Evolutionary conservation across 1,139 yeast genomes (phyloP).

Genomic region (Lodderomyces oxycetoniae): DNA sequence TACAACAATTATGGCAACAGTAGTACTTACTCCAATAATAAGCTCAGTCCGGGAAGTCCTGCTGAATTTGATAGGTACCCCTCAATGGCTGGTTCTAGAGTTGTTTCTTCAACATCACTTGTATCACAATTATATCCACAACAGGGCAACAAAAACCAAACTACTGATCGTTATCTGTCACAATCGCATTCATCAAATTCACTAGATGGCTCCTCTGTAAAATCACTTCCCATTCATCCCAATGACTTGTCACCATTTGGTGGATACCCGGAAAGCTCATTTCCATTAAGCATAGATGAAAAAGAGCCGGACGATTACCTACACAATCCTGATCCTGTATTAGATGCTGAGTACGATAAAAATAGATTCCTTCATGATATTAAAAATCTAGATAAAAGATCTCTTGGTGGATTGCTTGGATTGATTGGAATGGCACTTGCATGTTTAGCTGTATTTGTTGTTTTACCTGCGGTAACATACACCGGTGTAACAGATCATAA

Average conservation of each 20-base stretch:
- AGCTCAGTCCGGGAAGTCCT: constrained; percentile 28
- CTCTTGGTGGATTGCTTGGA: constrained; percentile 59
- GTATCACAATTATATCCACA: constrained; percentile 22
- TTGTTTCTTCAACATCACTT: constrained; percentile 42
- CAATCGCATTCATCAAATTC: constrained; percentile 14
- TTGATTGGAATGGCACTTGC: constrained; percentile 51
- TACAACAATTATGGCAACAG: constrained; percentile 6
- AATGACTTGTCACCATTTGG: constrained; percentile 75
- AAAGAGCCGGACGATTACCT: constrained; percentile 89
- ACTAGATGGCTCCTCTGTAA: constrained; percentile 18
- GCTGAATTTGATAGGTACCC: constrained; percentile 60
- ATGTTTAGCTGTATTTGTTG: constrained; percentile 57
- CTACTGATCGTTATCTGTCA: constrained; percentile 1
- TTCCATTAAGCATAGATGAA: constrained; percentile 83
- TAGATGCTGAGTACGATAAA: constrained; percentile 75
- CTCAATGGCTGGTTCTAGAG: constrained; percentile 45
- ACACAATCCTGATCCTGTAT: constrained; percentile 91
- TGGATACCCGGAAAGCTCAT: constrained; percentile 87
- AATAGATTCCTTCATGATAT: constrained; percentile 57
- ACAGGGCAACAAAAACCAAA: constrained; percentile 6
- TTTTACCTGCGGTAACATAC: constrained; percentile 72
- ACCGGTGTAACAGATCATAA: constrained; percentile 51
- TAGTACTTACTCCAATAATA: constrained; percentile 5
- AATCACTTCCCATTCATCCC: constrained; percentile 9
- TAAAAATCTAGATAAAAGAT: constrained; percentile 55